Percentiles rank a stretch among this genome's conserved stretches.
These are phyloP conservation scores for Carpinus fangiana DNA, from an alignment of 306 rosid species.

Conservation along the genomic window DNA sequence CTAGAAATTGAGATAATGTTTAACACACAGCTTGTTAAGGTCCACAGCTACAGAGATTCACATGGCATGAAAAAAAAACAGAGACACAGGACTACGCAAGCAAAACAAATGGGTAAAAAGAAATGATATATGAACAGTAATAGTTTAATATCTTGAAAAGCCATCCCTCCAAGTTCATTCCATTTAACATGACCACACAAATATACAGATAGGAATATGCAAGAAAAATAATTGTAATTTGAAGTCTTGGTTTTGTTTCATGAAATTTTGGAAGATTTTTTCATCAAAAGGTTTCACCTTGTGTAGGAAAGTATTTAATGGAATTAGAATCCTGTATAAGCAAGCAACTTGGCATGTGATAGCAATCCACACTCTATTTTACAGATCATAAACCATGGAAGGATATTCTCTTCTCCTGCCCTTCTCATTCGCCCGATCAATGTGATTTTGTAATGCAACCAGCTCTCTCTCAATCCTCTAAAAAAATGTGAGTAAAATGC, in stretches of 20 bases:
- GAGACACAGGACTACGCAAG: neutral
- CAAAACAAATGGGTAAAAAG: no score
- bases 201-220: neutral
- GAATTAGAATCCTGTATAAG: neutral
- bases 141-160: neutral
- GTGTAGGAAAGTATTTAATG: no score
- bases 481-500: neutral
- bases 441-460: constrained; percentile 55
- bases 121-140: neutral
- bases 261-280: no score
- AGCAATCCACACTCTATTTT: neutral
- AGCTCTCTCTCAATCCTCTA: constrained; percentile 23
- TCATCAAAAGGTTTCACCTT: neutral
- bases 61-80: neutral
- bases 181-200: neutral
- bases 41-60: neutral
- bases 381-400: constrained; percentile 6
- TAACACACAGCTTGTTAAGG: neutral
- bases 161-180: neutral
- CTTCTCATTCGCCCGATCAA: constrained; percentile 83
- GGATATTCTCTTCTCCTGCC: constrained; percentile 98
- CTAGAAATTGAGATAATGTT: constrained; percentile 1
- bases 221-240: neutral
- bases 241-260: neutral
- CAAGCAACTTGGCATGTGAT: neutral